A percentile compares a stretch with the other conserved stretches of the same genome.
These are phyloP conservation scores for Casuarina glauca DNA, from an alignment of 306 rosid genomes.

Conservation along the genomic window DNA sequence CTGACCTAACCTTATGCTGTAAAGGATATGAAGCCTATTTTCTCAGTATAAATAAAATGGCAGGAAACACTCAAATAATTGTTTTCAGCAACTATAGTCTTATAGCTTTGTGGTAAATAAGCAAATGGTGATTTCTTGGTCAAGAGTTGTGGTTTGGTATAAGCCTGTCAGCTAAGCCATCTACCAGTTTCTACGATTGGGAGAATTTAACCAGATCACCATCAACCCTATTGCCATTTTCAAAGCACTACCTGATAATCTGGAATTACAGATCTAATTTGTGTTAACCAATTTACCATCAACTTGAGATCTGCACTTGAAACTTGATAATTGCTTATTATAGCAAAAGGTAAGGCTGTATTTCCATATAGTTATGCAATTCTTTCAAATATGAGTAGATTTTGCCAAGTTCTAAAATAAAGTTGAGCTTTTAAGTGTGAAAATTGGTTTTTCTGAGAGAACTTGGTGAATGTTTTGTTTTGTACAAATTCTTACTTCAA, in stretches of 20 bases:
- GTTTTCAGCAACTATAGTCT: neutral
- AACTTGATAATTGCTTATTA: neutral
- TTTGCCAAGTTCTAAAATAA: neutral
- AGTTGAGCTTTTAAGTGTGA: neutral
- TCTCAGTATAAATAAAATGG: neutral
- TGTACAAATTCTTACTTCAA: neutral
- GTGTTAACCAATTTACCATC: neutral
- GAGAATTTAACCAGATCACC: neutral
- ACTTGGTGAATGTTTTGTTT: neutral
- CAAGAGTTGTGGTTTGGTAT: neutral
- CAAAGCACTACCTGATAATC: neutral
- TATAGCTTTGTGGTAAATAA: neutral
- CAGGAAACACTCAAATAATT: too few species aligned
- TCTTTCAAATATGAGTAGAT: neutral
- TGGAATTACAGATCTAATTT: neutral
- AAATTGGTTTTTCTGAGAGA: neutral
- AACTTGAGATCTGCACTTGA: conserved; percentile 3
- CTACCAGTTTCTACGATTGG: neutral
- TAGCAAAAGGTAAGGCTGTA: neutral
- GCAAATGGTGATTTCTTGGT: neutral
- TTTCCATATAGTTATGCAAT: neutral
- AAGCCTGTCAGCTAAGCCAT: neutral
- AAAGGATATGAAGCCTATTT: neutral
- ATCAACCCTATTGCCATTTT: neutral
- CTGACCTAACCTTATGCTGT: too few species aligned